Evolutionary conservation across 2,329 filamentous ascomycete species (phyloP).

Genomic region (Chrysoporthe puriensis): DNA sequence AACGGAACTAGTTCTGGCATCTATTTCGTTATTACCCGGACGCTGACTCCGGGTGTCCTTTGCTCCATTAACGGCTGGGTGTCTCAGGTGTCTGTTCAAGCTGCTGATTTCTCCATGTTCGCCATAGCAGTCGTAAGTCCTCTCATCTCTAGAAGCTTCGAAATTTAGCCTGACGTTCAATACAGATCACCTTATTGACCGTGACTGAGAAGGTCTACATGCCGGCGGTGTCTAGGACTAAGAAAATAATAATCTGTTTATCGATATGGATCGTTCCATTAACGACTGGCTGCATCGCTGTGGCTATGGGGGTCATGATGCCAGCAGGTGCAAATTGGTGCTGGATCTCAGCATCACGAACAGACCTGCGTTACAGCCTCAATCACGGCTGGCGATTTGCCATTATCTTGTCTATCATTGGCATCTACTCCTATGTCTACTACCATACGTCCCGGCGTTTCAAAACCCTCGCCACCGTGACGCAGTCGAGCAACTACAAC

Average conservation of each 20-base stretch:
- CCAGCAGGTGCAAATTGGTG: constrained; percentile 49
- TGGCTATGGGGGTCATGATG: constrained; percentile 37
- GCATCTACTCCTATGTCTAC: constrained; percentile 48
- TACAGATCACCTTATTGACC: constrained; percentile 13
- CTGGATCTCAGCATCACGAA: constrained; percentile 45
- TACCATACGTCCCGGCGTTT: constrained; percentile 37
- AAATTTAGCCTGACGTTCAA: background rate
- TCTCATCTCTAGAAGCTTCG: no score
- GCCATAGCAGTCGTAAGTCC: constrained; percentile 45
- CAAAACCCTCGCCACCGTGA: constrained; percentile 23
- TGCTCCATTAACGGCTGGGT: constrained; percentile 49
- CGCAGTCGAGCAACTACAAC: background rate
- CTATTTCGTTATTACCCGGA: constrained; percentile 36
- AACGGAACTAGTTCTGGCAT: constrained; percentile 48
- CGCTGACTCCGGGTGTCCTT: constrained; percentile 36
- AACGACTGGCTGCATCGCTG: constrained; percentile 40
- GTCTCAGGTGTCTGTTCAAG: constrained; percentile 50
- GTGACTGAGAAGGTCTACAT: constrained; percentile 39
- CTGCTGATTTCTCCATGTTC: constrained; percentile 47
- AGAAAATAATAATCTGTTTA: constrained; percentile 41
- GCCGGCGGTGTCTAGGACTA: constrained; percentile 35
- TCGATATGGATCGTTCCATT: constrained; percentile 46
- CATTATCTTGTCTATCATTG: constrained; percentile 45
- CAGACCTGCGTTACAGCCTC: constrained; percentile 46
- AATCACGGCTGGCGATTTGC: constrained; percentile 50